Percentiles rank a stretch among this genome's conserved stretches.
Conservation (phyloP, 2,329 filamentous ascomycete species). For the Penicillium concentricum region DNA sequence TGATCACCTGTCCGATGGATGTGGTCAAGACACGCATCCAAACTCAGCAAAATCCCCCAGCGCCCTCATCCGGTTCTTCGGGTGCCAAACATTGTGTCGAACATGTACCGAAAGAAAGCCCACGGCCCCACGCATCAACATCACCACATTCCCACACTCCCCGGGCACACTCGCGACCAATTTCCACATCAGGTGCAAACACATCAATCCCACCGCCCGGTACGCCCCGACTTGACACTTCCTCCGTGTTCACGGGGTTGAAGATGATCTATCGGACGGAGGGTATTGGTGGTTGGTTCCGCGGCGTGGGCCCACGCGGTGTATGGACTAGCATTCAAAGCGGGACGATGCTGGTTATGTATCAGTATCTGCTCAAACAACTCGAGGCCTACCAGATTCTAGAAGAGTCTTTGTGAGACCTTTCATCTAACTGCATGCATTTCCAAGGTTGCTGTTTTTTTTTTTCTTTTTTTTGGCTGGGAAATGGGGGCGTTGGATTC, state of each 20-base stretch:
- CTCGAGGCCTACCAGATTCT: conserved; percentile 59
- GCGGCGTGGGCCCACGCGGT: conserved; percentile 85
- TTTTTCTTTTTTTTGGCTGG: conserved; percentile 17
- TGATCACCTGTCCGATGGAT: conserved; percentile 92
- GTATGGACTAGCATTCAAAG: conserved; percentile 99
- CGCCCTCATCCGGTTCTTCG: conserved; percentile 27
- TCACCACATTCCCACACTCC: conserved; percentile 25
- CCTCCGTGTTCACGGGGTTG: conserved; percentile 80
- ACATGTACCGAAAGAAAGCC: conserved; percentile 30
- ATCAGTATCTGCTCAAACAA: conserved; percentile 79
- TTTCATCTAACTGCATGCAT: conserved; percentile 12
- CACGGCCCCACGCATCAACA: conserved; percentile 25
- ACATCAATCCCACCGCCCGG: conserved; percentile 78
- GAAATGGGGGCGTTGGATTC: conserved; percentile 18
- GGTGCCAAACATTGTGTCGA: conserved; percentile 29
- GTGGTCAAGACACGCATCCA: conserved; percentile 97
- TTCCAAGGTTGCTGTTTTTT: conserved; percentile 6
- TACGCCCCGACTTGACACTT: conserved; percentile 78
- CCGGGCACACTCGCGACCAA: conserved; percentile 63
- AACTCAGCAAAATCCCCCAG: conserved; percentile 70
- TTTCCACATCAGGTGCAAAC: conserved; percentile 86
- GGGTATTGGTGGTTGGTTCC: conserved; percentile 85
- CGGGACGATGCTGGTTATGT: conserved; percentile 93
- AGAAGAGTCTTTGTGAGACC: conserved; percentile 24
- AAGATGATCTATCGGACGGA: conserved; percentile 87